A percentile compares a stretch with the other conserved stretches of the same genome.
Evolutionary conservation across 2,329 filamentous ascomycete species (phyloP).

Genomic region (Aspergillus sergii): DNA sequence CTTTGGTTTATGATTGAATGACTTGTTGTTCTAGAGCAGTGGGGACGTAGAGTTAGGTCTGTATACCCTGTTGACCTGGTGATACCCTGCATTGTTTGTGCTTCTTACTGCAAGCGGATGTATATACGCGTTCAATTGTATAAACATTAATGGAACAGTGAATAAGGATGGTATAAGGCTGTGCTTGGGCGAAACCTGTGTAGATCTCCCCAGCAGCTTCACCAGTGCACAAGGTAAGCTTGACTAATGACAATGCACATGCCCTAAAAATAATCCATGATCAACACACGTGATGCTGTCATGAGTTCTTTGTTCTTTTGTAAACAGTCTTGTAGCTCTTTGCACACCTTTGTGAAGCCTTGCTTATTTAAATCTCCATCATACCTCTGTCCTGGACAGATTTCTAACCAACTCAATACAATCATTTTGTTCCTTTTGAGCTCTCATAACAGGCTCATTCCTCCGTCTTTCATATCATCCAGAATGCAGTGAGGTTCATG

Average conservation of each 20-base stretch:
- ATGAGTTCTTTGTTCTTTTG: background rate
- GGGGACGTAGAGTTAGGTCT: background rate
- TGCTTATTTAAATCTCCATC: background rate
- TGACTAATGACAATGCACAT: background rate
- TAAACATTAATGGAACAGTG: background rate
- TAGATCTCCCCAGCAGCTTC: background rate
- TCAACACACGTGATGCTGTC: background rate
- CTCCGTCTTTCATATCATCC: background rate
- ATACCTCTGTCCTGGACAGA: background rate
- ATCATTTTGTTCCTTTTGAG: background rate
- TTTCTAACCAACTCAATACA: background rate
- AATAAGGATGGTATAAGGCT: background rate
- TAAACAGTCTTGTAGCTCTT: background rate
- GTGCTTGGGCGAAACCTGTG: background rate
- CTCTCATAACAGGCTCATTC: background rate
- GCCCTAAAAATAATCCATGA: background rate
- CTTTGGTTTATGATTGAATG: background rate
- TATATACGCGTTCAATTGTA: background rate
- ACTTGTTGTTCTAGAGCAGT: background rate
- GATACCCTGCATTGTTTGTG: background rate
- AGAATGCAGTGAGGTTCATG: background rate
- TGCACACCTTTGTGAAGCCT: background rate
- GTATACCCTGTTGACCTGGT: background rate
- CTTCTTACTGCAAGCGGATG: background rate
- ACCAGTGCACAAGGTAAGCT: background rate